These are phyloP conservation scores for Vitis hybrid DNA, from an alignment of 177 flowering plant genomes.

Conservation along the genomic window DNA sequence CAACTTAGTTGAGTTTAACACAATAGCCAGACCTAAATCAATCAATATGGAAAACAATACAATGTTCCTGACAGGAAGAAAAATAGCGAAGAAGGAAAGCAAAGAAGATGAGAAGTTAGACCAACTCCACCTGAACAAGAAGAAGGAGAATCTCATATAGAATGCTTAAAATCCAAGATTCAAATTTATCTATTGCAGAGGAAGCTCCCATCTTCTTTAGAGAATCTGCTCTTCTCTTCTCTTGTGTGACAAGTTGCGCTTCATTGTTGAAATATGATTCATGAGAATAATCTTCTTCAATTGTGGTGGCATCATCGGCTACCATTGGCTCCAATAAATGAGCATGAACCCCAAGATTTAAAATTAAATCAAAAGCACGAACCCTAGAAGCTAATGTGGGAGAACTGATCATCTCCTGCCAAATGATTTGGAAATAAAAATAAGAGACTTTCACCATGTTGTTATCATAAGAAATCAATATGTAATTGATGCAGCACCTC, in stretches of 20 bases:
- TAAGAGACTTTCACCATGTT: slow-evolving; percentile 12
- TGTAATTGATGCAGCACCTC: slow-evolving; percentile 61
- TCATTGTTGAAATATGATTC: slow-evolving; percentile 55
- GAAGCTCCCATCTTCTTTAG: slow-evolving; percentile 31
- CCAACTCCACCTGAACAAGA: slow-evolving; percentile 81
- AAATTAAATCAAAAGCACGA: slow-evolving; percentile 91
- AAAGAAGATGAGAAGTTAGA: not conserved
- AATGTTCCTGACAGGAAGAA: not conserved
- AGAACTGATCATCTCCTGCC: slow-evolving; percentile 89
- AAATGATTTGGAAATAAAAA: slow-evolving; percentile 15
- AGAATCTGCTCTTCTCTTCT: slow-evolving; percentile 37
- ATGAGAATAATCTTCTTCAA: slow-evolving; percentile 77
- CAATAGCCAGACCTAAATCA: no score
- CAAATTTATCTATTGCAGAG: slow-evolving; percentile 76
- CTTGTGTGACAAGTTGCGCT: slow-evolving; percentile 35
- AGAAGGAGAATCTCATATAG: slow-evolving; percentile 82
- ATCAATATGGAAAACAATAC: not conserved
- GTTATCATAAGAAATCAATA: slow-evolving; percentile 5
- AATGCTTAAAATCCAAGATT: slow-evolving; percentile 85
- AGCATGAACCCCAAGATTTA: slow-evolving; percentile 98
- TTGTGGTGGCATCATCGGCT: slow-evolving; percentile 55
- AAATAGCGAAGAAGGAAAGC: not conserved
- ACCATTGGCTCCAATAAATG: slow-evolving; percentile 88
- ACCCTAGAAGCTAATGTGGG: slow-evolving; percentile 63
- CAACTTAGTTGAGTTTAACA: no score